Conservation (phyloP, 352 stramenopile genomes). For the Aphanomyces euteiches region DNA sequence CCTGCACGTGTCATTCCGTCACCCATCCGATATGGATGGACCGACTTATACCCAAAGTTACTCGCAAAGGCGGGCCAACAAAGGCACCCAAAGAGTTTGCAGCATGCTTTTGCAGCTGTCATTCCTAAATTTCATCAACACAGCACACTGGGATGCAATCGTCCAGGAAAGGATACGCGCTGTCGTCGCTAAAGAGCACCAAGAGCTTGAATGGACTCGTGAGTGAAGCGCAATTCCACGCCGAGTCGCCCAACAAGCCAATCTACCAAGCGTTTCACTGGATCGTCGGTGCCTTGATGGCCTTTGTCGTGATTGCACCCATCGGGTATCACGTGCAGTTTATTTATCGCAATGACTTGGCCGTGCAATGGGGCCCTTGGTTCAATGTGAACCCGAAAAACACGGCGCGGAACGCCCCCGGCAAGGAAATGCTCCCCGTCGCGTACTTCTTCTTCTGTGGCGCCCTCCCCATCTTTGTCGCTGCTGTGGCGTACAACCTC, state of each 20-base stretch:
- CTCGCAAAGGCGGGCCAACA: no score
- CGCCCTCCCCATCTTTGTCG: background rate
- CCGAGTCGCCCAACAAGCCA: background rate
- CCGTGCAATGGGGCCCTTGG: background rate
- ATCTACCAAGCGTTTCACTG: background rate
- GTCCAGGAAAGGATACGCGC: no score
- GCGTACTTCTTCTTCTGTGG: constrained; percentile 2
- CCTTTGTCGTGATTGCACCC: background rate
- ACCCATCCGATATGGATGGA: no score
- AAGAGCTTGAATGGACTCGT: no score
- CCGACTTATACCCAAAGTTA: no score
- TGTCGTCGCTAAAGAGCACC: no score
- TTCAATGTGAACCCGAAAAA: background rate
- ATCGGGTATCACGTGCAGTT: background rate
- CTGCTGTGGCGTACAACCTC: background rate
- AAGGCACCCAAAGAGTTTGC: no score
- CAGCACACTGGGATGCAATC: no score
- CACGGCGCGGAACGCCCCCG: background rate
- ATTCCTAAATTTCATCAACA: no score
- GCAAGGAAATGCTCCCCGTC: background rate
- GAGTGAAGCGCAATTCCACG: no score
- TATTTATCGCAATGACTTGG: background rate
- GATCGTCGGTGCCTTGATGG: background rate
- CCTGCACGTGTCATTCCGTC: no score
- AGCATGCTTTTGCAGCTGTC: no score